Percentiles rank a stretch among this genome's conserved stretches.
phyloP scores from a whole-genome alignment of 306 rosid species.

The Vicia sativa region DNA sequence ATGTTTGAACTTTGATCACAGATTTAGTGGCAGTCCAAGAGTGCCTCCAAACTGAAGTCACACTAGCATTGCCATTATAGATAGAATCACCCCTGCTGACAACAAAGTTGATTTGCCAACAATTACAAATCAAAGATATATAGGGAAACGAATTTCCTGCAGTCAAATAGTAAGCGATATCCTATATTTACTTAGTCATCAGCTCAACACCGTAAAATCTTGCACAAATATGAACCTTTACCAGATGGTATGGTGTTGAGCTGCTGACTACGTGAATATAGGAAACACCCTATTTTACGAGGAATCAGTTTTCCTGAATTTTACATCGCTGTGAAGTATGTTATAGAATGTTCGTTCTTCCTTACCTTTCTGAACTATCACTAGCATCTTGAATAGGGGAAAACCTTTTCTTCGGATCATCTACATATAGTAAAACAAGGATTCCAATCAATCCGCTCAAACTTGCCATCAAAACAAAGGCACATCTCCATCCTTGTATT shows the following conservation, averaged over 20 bases:
- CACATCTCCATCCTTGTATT: slow-evolving; percentile 84
- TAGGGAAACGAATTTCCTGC: too few relatives aligned
- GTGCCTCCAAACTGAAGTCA: slow-evolving; percentile 67
- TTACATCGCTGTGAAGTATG: not conserved
- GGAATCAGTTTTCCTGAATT: not conserved
- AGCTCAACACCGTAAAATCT: not conserved
- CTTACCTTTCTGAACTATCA: slow-evolving; percentile 59
- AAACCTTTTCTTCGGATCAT: slow-evolving; percentile 65
- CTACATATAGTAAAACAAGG: slow-evolving; percentile 73
- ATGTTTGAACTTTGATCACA: slow-evolving; percentile 78
- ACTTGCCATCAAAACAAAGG: slow-evolving; percentile 78
- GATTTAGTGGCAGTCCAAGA: slow-evolving; percentile 84
- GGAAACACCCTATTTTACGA: not conserved
- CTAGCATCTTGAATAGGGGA: slow-evolving; percentile 29
- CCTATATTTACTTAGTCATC: not conserved
- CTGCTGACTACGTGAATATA: not conserved
- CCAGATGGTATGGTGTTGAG: not conserved
- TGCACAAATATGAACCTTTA: not conserved
- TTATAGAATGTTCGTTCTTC: slow-evolving; percentile 22
- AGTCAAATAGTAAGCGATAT: not conserved
- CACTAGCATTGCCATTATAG: slow-evolving; percentile 50
- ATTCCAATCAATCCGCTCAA: slow-evolving; percentile 79
- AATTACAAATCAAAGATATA: slow-evolving; percentile 27
- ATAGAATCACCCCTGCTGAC: slow-evolving; percentile 55
- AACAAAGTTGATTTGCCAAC: slow-evolving; percentile 37